Percentiles rank a stretch among this genome's conserved stretches.
phyloP scores from a whole-genome alignment of 2,329 filamentous ascomycete genomes.

The Aspergillus novoparasiticus region DNA sequence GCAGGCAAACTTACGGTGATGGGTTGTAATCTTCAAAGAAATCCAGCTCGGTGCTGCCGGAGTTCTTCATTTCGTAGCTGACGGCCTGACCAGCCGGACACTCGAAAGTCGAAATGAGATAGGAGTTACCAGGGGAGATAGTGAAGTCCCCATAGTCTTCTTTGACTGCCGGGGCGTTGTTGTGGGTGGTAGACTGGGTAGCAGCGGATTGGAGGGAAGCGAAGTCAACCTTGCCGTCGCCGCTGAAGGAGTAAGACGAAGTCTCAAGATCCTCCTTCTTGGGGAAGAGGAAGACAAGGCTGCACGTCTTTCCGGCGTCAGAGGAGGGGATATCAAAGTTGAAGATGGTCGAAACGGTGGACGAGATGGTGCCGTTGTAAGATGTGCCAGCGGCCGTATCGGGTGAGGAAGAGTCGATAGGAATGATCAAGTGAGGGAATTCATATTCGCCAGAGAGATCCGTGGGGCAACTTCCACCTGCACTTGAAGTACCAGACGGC shows the following conservation, averaged over 20 bases:
- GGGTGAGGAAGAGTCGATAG: conserved; percentile 58
- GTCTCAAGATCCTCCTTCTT: conserved; percentile 59
- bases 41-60: conserved; percentile 54
- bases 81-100: conserved; percentile 59
- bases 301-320: conserved; percentile 62
- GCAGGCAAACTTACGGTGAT: conserved; percentile 41
- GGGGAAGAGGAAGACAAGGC: conserved; percentile 68
- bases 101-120: conserved; percentile 55
- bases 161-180: conserved; percentile 52
- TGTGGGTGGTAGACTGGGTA: conserved; percentile 54
- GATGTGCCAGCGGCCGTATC: conserved; percentile 56
- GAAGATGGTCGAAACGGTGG: conserved; percentile 61
- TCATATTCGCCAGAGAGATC: conserved; percentile 52
- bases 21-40: conserved; percentile 69
- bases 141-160: conserved; percentile 48
- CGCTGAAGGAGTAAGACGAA: conserved; percentile 58
- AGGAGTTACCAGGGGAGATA: conserved; percentile 58
- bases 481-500: conserved; percentile 16
- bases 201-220: conserved; percentile 52
- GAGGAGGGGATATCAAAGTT: conserved; percentile 66
- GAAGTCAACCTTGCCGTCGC: conserved; percentile 58
- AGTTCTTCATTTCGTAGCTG: conserved; percentile 55
- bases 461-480: conserved; percentile 45
- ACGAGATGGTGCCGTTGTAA: conserved; percentile 59
- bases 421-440: conserved; percentile 65